Evolutionary conservation across 805 yeast genomes (phyloP), one percentile per base, ranked within the genome.

Genomic region (Sporopachydermia quercuum): DNA sequence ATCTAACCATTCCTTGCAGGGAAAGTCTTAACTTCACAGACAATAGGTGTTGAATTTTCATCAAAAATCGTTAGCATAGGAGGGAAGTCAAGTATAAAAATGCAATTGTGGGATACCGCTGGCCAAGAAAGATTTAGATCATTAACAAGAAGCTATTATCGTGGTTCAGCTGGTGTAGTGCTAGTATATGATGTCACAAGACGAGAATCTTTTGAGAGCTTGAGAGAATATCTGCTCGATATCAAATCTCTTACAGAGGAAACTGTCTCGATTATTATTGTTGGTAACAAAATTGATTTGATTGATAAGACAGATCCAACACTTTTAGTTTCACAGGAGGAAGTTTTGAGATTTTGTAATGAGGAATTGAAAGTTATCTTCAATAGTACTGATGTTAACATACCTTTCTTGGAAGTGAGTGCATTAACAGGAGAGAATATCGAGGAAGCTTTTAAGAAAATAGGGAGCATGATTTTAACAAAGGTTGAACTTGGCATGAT

Each of bases 401-500:
- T 66, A 16, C 63, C 66, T 30, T 56, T 58, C 23, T 43, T 69
- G 18, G 49, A 54, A 39, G 50, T 64, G 1, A 65, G 71, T 18
- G 71, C 74, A 2, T 43, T 54, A 18, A 49, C 60, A 1, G 70
- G 70, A 4, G 50, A 50, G n/a, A 62, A 65, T 37, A 57, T 70
- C 3, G 55, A 54, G n/a, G 58, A 58, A 8, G 60, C 65, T 1
- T 70, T 70, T 40, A 50, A 55, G 13, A 49, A 54, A 14, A 37
- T 70, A 15, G 57, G 69, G 1, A 54, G 54, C 18, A 59, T 60
- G 46, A 63, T 70, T 2, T 46, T 68, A 18, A 57, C 71, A 1
- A 67, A 67, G 48, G 56, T 70, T 13, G 74, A 70, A 45, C 50
- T 63, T 18, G 76, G 74, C 1, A 53, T 48, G 3, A 49, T 69